Base-by-base conservation (phyloP, 345 rosid species). In the Clausena lansium region DNA sequence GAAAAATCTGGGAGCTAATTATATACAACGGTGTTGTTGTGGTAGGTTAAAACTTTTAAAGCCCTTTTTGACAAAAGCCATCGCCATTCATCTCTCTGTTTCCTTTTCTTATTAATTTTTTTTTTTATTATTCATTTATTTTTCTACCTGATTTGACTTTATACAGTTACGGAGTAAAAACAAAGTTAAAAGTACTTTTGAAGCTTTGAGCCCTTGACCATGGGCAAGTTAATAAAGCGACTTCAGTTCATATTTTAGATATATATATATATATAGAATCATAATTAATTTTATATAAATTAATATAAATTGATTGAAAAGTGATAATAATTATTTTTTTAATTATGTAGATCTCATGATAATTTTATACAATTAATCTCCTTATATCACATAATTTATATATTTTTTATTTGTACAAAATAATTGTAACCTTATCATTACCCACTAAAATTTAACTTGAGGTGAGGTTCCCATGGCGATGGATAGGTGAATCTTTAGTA, bases 301-400 rank as follows among this genome's bases (percentile, higher is more conserved):
- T 41, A 41, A 41, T 41, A 0, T 10, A 41, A 2, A 41, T 41
- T 41, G 2, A 0, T 9, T 41, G 1, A 10, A 41, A 41, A 41
- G 0, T 41, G 11, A 41, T 41, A 41, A 0, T 41, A 41, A 0
- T 41, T 10, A 9, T 41, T 3, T 41, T 41, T n/a, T n/a, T n/a
- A n/a, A 41, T 41, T 41, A 41, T 3, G 14, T 41, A 15, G 0
- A 0, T 11, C 0, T n/a, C 4, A 41, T 2, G 15, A 41, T 41
- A 0, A 41, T 41, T 41, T 41, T 41, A 41, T 41, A 41, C 1
- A 41, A 41, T 0, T 0, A 41, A 41, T 41, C 0, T 41, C 11
- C 1, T 10, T 0, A 41, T 41, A 11, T 0, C 0, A 10, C 1
- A 41, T 11, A 0, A 2, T n/a, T n/a, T n/a, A n/a, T n/a, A n/a